A percentile compares a stretch with the other conserved stretches of the same genome.
Evolutionary conservation across 2,329 filamentous ascomycete genomes (phyloP).

Genomic region (Exophiala spinifera): DNA sequence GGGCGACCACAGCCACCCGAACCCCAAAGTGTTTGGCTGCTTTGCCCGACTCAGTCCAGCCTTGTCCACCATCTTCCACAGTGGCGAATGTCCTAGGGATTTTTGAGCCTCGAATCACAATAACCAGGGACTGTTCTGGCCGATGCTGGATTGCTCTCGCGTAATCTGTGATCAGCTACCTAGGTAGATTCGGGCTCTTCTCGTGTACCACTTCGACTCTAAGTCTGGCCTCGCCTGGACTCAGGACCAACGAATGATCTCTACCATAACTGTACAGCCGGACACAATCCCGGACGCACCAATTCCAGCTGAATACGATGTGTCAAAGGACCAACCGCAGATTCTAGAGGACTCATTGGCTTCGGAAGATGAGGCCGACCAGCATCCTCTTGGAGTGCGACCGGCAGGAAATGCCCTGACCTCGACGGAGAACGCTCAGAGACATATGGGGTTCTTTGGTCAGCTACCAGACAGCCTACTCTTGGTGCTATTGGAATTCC

Average conservation of each 20-base stretch:
- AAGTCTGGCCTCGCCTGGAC: constrained; percentile 4
- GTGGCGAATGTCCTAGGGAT: constrained; percentile 1
- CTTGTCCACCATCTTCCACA: constrained; percentile 14
- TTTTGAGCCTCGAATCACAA: not conserved
- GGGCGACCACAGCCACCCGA: not conserved
- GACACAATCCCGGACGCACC: constrained; percentile 4
- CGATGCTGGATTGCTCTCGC: constrained; percentile 2
- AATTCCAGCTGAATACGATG: not conserved
- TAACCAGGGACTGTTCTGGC: not conserved
- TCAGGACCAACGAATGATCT: constrained; percentile 6
- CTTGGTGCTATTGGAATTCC: constrained; percentile 68
- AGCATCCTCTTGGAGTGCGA: constrained; percentile 81
- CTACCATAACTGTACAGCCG: constrained; percentile 8
- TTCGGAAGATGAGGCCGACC: constrained; percentile 50
- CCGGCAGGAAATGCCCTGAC: constrained; percentile 81
- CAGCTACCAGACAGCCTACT: constrained; percentile 77
- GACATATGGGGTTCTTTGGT: constrained; percentile 63
- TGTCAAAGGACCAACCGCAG: not conserved
- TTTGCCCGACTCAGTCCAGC: constrained; percentile 8
- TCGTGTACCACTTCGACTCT: constrained; percentile 10
- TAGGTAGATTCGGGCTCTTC: not conserved
- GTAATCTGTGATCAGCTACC: not conserved
- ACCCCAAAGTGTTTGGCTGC: not conserved
- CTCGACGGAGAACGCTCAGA: constrained; percentile 63
- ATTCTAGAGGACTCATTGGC: not conserved